Evolutionary conservation across 441 rosid genomes (phyloP).

Genomic region (Erysimum cheiri): DNA sequence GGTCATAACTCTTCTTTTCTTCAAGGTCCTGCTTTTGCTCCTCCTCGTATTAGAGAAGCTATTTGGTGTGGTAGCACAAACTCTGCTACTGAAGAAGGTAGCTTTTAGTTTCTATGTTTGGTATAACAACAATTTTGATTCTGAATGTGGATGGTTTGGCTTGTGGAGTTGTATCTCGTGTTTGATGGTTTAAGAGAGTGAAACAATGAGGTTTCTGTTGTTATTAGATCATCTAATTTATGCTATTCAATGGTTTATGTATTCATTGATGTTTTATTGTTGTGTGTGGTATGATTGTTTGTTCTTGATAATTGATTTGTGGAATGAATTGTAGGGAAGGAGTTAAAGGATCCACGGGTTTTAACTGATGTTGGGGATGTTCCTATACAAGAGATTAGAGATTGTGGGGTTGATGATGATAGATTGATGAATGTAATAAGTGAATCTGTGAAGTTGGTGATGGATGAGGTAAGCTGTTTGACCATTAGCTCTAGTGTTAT

Average conservation of each 20-base stretch:
- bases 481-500: neutral
- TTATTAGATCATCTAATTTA: neutral
- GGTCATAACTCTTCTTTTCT: conserved; percentile 98
- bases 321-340: conserved; percentile 64
- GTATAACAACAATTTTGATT: neutral
- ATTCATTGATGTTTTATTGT: neutral
- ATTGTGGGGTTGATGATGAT: conserved; percentile 94
- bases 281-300: neutral
- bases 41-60: conserved; percentile 96
- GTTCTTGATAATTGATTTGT: neutral
- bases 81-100: conserved; percentile 94
- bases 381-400: conserved; percentile 98
- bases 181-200: neutral
- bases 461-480: conserved; percentile 72
- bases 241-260: neutral
- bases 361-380: conserved; percentile 96
- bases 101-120: neutral
- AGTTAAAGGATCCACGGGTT: conserved; percentile 85
- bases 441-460: conserved; percentile 86
- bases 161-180: neutral
- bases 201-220: neutral
- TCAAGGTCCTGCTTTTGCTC: conserved; percentile 99
- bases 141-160: neutral
- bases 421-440: conserved; percentile 87
- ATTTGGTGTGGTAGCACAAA: conserved; percentile 99